Base-by-base conservation (phyloP, 768 basidiomycete genomes). In the Russula sp. region DNA sequence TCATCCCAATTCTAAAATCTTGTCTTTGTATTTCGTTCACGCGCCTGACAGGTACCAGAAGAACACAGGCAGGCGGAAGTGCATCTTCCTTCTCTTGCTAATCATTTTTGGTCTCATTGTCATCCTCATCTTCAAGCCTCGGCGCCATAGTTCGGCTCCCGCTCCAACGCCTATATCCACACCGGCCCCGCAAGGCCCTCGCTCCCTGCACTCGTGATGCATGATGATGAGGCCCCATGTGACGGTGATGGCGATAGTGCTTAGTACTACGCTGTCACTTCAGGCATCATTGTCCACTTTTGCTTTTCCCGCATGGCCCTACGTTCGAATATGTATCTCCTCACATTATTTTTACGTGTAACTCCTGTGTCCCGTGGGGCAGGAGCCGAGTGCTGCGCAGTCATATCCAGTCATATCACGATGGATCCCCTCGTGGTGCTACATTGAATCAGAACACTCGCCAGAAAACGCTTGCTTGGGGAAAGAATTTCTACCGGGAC, bases 121-220 rank as follows among this genome's bases (percentile, higher is more conserved):
- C 66, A 84, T 94, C 54, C 82, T 99, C 70, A 88, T 98, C 62
- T 92, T 96, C 80, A 98, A 97, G 77, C 94, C 95, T 49, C 86
- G 85, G 73, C 77, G 80, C 68, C 83, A 79, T 61, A 66, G 73
- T 53, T 64, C 75, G 59, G 58, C 77, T 56, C 66, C 76, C 50
- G 66, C 73, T 45, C 64, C 63, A 16, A 49, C 64, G 13, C 66
- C 72, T 64, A 76, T 72, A 55, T 49, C 75, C 40, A 59, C 70
- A 2, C 63, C 37, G 22, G 40, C 58, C 22, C 39, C 57, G 35
- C 47, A 55, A 8, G 20, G 6, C n/a, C 48, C 47, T 11, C 47
- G 45, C 20, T n/a, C 39, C 37, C 45, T 39, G 32, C 34, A 22
- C 54, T 53, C 57, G 37, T 54, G 62, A 63, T 39, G 16, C 20